A percentile compares a stretch with the other conserved stretches of the same genome.
These are phyloP conservation scores for Fusarium nanum DNA, from an alignment of 2,329 filamentous ascomycete genomes.

Conservation along the genomic window DNA sequence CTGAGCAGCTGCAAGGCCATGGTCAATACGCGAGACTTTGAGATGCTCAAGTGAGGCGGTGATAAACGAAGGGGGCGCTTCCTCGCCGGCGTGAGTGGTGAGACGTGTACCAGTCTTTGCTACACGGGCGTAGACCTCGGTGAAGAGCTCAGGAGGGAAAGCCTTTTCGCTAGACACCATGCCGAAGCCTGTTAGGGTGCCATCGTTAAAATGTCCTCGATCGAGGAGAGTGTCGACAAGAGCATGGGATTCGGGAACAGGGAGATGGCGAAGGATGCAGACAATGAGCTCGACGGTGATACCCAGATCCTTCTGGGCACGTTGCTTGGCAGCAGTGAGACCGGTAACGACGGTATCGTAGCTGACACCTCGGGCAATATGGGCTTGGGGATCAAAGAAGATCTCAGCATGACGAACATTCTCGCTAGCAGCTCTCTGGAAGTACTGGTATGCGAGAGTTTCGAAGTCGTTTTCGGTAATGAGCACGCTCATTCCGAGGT, in stretches of 20 bases:
- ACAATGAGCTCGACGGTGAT: slow-evolving; percentile 75
- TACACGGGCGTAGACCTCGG: slow-evolving; percentile 64
- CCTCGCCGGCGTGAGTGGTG: slow-evolving; percentile 83
- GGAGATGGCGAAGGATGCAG: slow-evolving; percentile 78
- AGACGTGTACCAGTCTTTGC: slow-evolving; percentile 64
- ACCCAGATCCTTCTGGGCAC: slow-evolving; percentile 70
- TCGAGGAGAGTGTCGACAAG: slow-evolving; percentile 47
- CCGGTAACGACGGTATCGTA: slow-evolving; percentile 74
- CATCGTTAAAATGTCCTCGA: slow-evolving; percentile 60
- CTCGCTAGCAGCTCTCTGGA: slow-evolving; percentile 70
- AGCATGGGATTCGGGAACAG: slow-evolving; percentile 66
- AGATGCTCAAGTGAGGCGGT: slow-evolving; percentile 70
- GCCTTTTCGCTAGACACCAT: slow-evolving; percentile 73
- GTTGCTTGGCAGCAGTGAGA: slow-evolving; percentile 68
- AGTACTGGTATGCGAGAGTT: slow-evolving; percentile 77
- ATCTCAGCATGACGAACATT: slow-evolving; percentile 79
- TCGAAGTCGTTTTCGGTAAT: slow-evolving; percentile 75
- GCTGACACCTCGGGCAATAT: slow-evolving; percentile 70
- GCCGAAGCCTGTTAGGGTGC: slow-evolving; percentile 71
- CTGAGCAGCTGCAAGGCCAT: slow-evolving; percentile 74
- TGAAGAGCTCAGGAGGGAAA: slow-evolving; percentile 69
- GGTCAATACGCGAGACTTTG: slow-evolving; percentile 75
- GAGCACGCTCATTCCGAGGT: slow-evolving; percentile 78
- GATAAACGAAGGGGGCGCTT: slow-evolving; percentile 76
- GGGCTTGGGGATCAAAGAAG: slow-evolving; percentile 85